Evolutionary conservation across 2,329 filamentous ascomycete genomes (phyloP), one percentile per base, ranked within the genome.

Genomic region (Sporothrix inflata): DNA sequence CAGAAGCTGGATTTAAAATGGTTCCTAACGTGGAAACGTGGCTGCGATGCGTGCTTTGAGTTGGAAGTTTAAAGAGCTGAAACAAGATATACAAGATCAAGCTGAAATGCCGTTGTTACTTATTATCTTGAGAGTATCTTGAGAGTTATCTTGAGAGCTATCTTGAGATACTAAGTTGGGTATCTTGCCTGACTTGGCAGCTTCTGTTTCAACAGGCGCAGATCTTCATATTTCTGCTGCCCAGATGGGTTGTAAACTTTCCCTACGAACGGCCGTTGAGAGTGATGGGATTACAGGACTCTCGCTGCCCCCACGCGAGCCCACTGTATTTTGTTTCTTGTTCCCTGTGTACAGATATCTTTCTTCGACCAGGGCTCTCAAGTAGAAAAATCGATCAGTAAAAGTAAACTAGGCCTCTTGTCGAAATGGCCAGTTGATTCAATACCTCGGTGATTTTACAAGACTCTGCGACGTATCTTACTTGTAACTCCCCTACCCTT

Each of bases 211-310:
- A 47, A 60, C 68, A 70, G 27, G 9, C 53, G 68, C 68, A 47
- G 68, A 70, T 70, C 67, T 60, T 60, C 67, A 70, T 70, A 47
- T 49, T 34, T 47, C 40, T 65, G 61, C 6, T 47, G 7, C 42
- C 40, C 61, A 30, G 2, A 21, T 49, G 19, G 21, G 11, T 30
- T 69, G 34, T 34, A 5, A 24, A 40, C 57, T 61, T 30, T 61
- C 57, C 57, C 19, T 61, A 38, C 3, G 24, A 45, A 27, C 11
- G 12, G 8, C 38, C 4, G 38, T 45, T 65, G n/a, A 11, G 6
- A 19, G 34, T 42, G n/a, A 7, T 12, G 38, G 30, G 14, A 40
- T 69, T 55, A 38, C 47, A 68, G 30, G 63, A 34, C 61, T 65
- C 12, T 24, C 11, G 24, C 9, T 47, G n/a, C 61, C 40, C 40